Evolutionary conservation across 208 protist genomes (phyloP).

Genomic region (Wallacemonas rigidus): DNA sequence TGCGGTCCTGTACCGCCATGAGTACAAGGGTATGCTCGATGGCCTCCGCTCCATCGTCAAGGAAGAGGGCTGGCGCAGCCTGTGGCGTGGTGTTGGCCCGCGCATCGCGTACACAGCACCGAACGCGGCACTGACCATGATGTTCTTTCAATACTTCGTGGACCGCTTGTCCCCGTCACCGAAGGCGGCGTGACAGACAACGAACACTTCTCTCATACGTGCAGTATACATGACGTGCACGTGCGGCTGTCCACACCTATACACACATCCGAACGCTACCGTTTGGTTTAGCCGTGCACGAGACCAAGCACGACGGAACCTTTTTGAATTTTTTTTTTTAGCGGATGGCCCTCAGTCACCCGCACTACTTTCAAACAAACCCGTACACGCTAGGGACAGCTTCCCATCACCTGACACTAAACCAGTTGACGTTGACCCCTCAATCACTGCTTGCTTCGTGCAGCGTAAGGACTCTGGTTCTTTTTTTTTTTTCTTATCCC

Average conservation of each 20-base stretch:
- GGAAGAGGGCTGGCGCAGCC: constrained; percentile 56
- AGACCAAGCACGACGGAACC: too few relatives aligned
- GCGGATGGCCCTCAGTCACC: too few relatives aligned
- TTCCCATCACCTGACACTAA: too few relatives aligned
- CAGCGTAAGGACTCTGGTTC: too few relatives aligned
- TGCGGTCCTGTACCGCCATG: constrained; percentile 44
- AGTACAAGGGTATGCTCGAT: constrained; percentile 59
- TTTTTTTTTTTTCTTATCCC: too few relatives aligned
- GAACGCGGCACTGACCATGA: constrained; percentile 87
- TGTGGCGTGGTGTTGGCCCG: constrained; percentile 66
- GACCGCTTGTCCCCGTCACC: background rate
- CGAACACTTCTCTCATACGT: background rate
- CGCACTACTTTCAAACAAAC: too few relatives aligned
- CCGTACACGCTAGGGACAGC: too few relatives aligned
- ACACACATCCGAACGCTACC: background rate
- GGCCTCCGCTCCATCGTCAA: constrained; percentile 46
- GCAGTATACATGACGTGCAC: too few relatives aligned
- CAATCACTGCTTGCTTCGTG: too few relatives aligned
- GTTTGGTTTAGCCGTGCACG: background rate
- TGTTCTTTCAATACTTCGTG: constrained; percentile 61
- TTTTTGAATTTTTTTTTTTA: too few relatives aligned
- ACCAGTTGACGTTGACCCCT: too few relatives aligned
- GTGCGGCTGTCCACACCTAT: background rate
- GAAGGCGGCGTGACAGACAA: background rate
- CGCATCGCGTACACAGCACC: constrained; percentile 69